Evolutionary conservation across 441 rosid species (phyloP).

Genomic region (Pelargonium australe): DNA sequence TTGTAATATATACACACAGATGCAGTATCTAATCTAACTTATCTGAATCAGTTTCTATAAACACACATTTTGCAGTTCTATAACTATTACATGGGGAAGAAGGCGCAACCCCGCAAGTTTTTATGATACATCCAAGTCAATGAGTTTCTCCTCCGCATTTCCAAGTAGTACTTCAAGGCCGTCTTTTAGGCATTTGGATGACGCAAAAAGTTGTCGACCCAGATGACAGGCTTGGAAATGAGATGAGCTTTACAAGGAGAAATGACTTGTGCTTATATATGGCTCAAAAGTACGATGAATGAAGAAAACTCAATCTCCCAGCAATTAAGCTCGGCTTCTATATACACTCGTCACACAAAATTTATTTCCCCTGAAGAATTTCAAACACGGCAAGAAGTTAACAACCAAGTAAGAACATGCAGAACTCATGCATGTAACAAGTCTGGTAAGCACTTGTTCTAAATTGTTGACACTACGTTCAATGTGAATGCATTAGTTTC

Average conservation of each 20-base stretch:
- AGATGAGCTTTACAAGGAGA: slow-evolving; percentile 26
- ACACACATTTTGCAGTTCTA: slow-evolving; percentile 6
- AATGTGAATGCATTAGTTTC: too few species aligned
- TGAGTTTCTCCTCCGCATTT: slow-evolving; percentile 17
- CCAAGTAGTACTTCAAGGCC: slow-evolving; percentile 7
- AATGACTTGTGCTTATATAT: slow-evolving; percentile 3
- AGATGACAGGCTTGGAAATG: slow-evolving; percentile 8
- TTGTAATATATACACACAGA: slow-evolving; percentile 22
- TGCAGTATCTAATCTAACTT: slow-evolving; percentile 19
- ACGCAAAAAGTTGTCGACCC: slow-evolving; percentile 2
- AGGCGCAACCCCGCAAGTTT: neutral
- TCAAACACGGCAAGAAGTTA: slow-evolving; percentile 16
- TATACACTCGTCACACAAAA: slow-evolving; percentile 29
- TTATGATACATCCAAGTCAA: slow-evolving; percentile 18
- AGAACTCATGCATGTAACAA: too few species aligned
- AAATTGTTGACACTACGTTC: too few species aligned
- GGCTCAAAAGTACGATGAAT: slow-evolving; percentile 18
- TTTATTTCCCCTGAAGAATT: slow-evolving; percentile 28
- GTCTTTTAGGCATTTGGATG: too few species aligned
- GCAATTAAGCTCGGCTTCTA: slow-evolving; percentile 28
- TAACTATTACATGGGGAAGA: slow-evolving; percentile 17
- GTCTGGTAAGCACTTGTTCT: too few species aligned
- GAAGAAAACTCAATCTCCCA: slow-evolving; percentile 23
- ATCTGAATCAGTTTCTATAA: slow-evolving; percentile 20
- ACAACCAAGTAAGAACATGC: neutral